A percentile compares a stretch with the other conserved stretches of the same genome.
Conservation (phyloP, 805 yeast species). For the Spathaspora hagerdaliae region DNA sequence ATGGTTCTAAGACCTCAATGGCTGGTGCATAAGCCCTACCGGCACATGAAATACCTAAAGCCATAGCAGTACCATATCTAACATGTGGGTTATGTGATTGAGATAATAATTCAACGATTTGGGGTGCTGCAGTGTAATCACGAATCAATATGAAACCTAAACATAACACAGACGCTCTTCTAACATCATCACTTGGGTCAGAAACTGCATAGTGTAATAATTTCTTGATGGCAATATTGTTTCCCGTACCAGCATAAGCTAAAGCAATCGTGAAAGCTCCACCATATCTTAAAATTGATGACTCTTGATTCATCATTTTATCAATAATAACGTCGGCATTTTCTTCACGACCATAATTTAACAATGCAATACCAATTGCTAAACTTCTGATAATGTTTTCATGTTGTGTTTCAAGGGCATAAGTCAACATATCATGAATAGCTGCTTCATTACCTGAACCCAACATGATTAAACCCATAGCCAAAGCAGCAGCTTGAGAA, state of each 20-base stretch:
- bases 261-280: conserved; percentile 92
- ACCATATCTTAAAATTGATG: conserved; percentile 86
- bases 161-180: conserved; percentile 92
- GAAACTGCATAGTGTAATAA: conserved; percentile 92
- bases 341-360: conserved; percentile 83
- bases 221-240: conserved; percentile 79
- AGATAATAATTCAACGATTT: conserved; percentile 86
- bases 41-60: conserved; percentile 94
- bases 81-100: conserved; percentile 98
- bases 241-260: conserved; percentile 96
- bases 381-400: conserved; percentile 93
- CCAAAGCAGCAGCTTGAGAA: conserved; percentile 94
- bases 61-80: conserved; percentile 96
- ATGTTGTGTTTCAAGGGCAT: conserved; percentile 94
- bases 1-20: conserved; percentile 85
- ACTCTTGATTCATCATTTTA: conserved; percentile 66
- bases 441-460: conserved; percentile 79
- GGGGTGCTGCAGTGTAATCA: conserved; percentile 90
- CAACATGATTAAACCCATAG: conserved; percentile 93
- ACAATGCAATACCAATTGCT: conserved; percentile 82
- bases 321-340: conserved; percentile 69
- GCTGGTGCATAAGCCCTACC: conserved; percentile 89
- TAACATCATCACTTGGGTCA: conserved; percentile 92
- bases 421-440: conserved; percentile 74
- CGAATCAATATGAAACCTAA: conserved; percentile 89